Evolutionary conservation across 441 rosid genomes (phyloP).

Genomic region (Gossypium trilobum): DNA sequence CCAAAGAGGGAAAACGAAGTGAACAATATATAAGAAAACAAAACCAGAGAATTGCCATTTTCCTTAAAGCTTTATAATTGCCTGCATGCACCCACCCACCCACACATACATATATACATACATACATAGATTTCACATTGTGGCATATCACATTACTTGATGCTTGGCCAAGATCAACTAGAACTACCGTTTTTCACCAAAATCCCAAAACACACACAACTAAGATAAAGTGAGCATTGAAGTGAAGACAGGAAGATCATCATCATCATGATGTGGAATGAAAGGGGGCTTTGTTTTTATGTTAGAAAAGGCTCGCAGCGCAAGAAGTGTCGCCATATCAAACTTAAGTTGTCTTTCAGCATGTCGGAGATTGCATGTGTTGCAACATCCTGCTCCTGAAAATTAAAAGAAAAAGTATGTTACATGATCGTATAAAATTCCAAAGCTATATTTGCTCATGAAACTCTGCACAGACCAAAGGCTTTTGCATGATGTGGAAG

Average conservation of each 20-base stretch:
- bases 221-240: background rate
- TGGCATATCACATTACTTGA: background rate
- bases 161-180: background rate
- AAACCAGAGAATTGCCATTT: background rate
- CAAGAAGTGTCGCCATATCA: conserved; percentile 43
- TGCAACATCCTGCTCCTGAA: conserved; percentile 31
- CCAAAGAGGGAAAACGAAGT: background rate
- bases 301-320: conserved; percentile 16
- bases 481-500: background rate
- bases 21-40: background rate
- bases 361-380: conserved; percentile 19
- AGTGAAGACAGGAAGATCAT: background rate
- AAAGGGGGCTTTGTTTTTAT: background rate
- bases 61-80: background rate
- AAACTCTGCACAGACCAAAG: background rate
- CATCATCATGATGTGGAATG: background rate
- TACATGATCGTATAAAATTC: background rate
- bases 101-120: too few species aligned
- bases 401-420: background rate
- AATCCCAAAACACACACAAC: background rate
- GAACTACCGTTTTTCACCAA: background rate
- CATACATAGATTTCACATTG: background rate
- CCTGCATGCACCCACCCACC: background rate
- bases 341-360: conserved; percentile 34
- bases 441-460: too few species aligned